A percentile compares a stretch with the other conserved stretches of the same genome.
Conservation (phyloP, 2,329 filamentous ascomycete genomes). For the Ophiostoma ulmi region DNA sequence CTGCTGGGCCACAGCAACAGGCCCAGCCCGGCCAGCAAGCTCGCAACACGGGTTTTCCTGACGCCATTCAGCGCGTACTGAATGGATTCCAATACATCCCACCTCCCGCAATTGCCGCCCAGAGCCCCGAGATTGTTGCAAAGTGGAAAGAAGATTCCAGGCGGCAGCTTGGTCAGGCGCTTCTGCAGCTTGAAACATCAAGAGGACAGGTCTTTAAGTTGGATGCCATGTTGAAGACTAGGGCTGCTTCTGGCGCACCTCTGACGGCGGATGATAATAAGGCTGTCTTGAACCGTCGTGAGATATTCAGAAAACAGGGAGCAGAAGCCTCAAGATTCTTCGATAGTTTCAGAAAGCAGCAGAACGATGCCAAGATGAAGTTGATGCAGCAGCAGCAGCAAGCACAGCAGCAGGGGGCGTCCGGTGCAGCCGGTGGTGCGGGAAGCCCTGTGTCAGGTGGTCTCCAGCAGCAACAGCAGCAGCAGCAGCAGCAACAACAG, state of each 20-base stretch:
- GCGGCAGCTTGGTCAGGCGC: conserved; percentile 43
- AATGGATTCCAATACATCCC: conserved; percentile 45
- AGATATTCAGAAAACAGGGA: conserved; percentile 42
- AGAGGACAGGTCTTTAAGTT: conserved; percentile 39
- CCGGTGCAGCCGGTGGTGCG: conserved; percentile 14
- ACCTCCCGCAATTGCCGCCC: conserved; percentile 41
- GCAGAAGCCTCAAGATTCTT: conserved; percentile 46
- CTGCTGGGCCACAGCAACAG: conserved; percentile 28
- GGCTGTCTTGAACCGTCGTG: conserved; percentile 42
- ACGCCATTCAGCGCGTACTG: conserved; percentile 45
- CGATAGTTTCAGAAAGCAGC: conserved; percentile 44
- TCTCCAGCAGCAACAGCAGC: conserved; percentile 17
- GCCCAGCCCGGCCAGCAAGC: conserved; percentile 21
- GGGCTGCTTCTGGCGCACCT: conserved; percentile 40
- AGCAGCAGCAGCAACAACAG: conserved; percentile 9
- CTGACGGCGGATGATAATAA: conserved; percentile 46
- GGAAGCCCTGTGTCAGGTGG: conserved; percentile 8
- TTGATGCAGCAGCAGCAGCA: conserved; percentile 29
- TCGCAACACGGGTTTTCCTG: conserved; percentile 33
- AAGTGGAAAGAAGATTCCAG: conserved; percentile 49
- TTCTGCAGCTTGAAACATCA: conserved; percentile 47
- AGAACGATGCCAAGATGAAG: conserved; percentile 30
- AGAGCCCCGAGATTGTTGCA: conserved; percentile 39
- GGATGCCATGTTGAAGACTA: conserved; percentile 41
- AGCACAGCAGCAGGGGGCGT: conserved; percentile 18